These are phyloP conservation scores for Podaxis rugospora DNA, from an alignment of 768 basidiomycete genomes.

Conservation along the genomic window DNA sequence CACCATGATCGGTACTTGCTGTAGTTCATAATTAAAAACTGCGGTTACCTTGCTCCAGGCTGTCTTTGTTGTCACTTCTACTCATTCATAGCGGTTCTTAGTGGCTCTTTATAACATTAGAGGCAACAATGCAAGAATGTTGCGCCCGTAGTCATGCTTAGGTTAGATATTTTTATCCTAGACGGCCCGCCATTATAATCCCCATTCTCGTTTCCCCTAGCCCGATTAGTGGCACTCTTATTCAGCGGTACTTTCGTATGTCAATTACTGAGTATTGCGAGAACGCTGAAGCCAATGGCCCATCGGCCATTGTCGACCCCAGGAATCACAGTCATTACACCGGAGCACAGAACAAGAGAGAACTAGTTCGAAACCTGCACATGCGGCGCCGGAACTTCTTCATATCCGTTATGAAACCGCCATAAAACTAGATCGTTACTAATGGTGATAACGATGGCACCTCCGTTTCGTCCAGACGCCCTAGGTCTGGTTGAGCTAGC, in stretches of 20 bases:
- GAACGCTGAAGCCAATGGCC: neutral
- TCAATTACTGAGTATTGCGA: neutral
- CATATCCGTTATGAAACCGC: neutral
- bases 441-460: neutral
- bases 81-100: neutral
- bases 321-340: too few species aligned
- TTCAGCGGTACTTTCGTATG: neutral
- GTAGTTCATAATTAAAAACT: neutral
- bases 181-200: neutral
- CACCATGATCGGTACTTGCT: neutral
- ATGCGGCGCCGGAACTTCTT: neutral
- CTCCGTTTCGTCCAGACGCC: neutral
- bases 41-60: neutral
- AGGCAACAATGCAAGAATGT: neutral
- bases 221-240: neutral
- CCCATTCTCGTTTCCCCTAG: neutral
- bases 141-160: neutral
- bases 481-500: neutral
- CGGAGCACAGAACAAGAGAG: too few species aligned
- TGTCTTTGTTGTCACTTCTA: neutral
- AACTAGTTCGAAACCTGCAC: too few species aligned
- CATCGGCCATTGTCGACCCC: neutral
- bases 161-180: neutral
- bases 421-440: neutral
- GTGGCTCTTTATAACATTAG: neutral